Conservation (phyloP, 495 filamentous ascomycete species). For the Neurospora terricola region DNA sequence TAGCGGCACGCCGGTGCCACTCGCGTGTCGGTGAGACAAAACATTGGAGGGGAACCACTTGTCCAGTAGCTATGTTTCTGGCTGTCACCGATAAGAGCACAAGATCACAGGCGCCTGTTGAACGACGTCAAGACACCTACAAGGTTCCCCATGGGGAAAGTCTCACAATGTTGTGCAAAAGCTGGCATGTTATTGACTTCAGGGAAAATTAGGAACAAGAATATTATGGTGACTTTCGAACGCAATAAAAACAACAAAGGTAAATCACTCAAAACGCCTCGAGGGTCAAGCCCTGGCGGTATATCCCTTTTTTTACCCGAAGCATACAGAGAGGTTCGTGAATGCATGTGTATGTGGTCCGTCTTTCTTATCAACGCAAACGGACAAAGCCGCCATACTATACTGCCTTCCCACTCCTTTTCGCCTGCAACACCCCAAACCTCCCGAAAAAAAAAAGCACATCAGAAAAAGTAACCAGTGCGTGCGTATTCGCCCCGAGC, state of each 20-base stretch:
- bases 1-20: background rate
- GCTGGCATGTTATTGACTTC: constrained; percentile 20
- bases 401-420: constrained; percentile 1
- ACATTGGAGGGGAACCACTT: background rate
- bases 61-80: background rate
- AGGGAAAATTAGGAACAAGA: constrained; percentile 19
- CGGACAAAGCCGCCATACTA: constrained; percentile 9
- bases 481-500: constrained; percentile 6
- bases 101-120: background rate
- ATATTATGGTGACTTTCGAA: constrained; percentile 8
- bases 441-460: constrained; percentile 5
- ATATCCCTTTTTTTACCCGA: constrained; percentile 4
- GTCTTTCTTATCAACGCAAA: constrained; percentile 10
- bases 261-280: constrained; percentile 15
- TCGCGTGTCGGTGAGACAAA: background rate
- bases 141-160: background rate
- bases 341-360: constrained; percentile 5
- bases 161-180: constrained; percentile 4
- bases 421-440: background rate
- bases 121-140: background rate
- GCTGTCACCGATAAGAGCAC: background rate
- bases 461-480: constrained; percentile 6
- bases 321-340: constrained; percentile 3
- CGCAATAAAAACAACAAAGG: constrained; percentile 3
- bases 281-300: constrained; percentile 15